Base-by-base conservation (phyloP, 305 asterid genomes). In the Fraxinus nigra region DNA sequence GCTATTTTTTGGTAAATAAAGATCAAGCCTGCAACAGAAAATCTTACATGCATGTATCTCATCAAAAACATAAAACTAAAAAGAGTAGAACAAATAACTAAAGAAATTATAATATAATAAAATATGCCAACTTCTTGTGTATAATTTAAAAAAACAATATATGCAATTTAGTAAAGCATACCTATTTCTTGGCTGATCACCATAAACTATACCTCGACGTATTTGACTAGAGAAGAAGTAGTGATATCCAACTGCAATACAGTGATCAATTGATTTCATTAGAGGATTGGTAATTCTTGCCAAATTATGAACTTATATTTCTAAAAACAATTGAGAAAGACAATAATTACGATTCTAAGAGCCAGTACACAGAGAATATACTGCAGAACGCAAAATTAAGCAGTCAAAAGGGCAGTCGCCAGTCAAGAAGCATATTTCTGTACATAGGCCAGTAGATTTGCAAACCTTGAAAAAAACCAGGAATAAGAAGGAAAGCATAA, bases 141-240 rank as follows among this genome's bases (percentile, higher is more conserved):
- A 22, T 67, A 75, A 69, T 37, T 65, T 65, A 7, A 65, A 65
- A 65, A 10, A 10, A 8, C 1, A 13, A 43, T 7, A 56, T 67
- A 38, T 26, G 24, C 80, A 77, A 35, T 26, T 34, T 10, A 72
- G 38, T 13, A 78, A 73, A 72, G 76, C 72, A 69, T 86, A 96
- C 99, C 97, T 94, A 81, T 96, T 96, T 87, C 99, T 90, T 32
- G 98, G 94, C 86, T 92, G 98, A 85, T 94, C 97, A 61, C 99
- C 98, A 78, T 90, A 96, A 37, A 92, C 91, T 77, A 96, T 83
- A 80, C 97, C 94, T 87, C 99, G 87, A 56, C 88, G 97, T 18
- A 94, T 91, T 79, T 92, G 92, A 16, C 86, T 88, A 46, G 97
- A 97, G 85, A 77, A 86, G 90, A 94, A 94, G 88, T 94, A 97